These are phyloP conservation scores for Candida sp. DNA, from an alignment of 1,139 yeast species.

Conservation along the genomic window DNA sequence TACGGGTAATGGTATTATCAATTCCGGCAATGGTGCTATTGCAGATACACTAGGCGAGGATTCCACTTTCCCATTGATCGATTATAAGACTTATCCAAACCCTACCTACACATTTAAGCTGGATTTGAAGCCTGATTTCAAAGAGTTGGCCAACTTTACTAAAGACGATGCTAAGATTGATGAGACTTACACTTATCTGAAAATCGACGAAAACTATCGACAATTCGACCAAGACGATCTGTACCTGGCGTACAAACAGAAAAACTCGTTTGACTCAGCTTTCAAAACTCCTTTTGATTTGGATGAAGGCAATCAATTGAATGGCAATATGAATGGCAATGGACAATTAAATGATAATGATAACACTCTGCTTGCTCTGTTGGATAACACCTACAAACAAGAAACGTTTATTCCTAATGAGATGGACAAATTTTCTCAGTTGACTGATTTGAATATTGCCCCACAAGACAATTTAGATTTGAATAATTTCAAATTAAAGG, in stretches of 20 bases:
- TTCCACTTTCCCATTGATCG: not conserved
- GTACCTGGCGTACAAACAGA: not conserved
- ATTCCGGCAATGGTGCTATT: not conserved
- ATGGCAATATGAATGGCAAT: not conserved
- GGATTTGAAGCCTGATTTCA: not conserved
- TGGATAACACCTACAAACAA: not conserved
- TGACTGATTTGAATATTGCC: not conserved
- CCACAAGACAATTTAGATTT: not conserved
- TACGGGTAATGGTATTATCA: not conserved
- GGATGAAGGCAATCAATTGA: not conserved
- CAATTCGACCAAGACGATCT: not conserved
- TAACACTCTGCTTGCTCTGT: not conserved
- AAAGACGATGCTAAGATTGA: not conserved
- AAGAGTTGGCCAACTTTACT: not conserved
- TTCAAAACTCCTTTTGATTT: not conserved
- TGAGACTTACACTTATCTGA: not conserved
- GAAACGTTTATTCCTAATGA: not conserved
- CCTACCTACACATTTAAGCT: not conserved
- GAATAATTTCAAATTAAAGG: not conserved
- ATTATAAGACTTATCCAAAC: not conserved
- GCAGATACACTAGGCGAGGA: not conserved
- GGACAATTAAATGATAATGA: not conserved
- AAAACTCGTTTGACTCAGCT: not conserved
- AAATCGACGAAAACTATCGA: not conserved
- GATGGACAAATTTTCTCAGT: not conserved